Percentiles rank a stretch among this genome's conserved stretches.
Conservation (phyloP, 2,329 filamentous ascomycete species). For the Thelonectria blattea region DNA sequence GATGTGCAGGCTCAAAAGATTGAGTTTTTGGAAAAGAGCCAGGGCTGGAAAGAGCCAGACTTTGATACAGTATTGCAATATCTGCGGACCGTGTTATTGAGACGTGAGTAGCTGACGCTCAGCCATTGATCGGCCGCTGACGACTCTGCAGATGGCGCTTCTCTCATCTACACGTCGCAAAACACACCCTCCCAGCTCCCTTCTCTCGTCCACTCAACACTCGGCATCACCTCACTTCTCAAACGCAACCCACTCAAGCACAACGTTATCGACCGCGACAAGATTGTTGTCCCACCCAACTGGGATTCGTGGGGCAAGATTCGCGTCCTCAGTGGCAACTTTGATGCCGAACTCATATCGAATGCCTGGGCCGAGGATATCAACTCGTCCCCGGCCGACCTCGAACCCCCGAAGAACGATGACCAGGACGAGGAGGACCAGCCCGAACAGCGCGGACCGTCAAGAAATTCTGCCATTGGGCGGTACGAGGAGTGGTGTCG, state of each 20-base stretch:
- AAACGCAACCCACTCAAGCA: constrained; percentile 82
- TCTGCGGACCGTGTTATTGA: constrained; percentile 85
- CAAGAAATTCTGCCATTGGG: constrained; percentile 66
- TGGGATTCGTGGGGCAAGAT: constrained; percentile 99
- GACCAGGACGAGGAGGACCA: constrained; percentile 32
- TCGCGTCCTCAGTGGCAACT: constrained; percentile 85
- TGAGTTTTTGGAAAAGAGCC: constrained; percentile 85
- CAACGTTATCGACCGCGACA: constrained; percentile 92
- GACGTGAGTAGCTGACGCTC: constrained; percentile 62
- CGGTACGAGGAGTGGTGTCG: constrained; percentile 82
- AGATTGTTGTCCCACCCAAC: constrained; percentile 92
- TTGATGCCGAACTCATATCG: constrained; percentile 87
- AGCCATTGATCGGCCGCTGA: constrained; percentile 25
- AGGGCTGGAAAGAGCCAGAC: constrained; percentile 93
- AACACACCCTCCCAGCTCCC: constrained; percentile 79
- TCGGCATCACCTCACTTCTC: constrained; percentile 84
- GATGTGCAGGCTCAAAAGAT: constrained; percentile 77
- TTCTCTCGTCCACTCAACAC: constrained; percentile 80
- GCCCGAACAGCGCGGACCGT: constrained; percentile 24
- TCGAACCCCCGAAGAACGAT: constrained; percentile 36
- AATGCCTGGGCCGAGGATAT: constrained; percentile 87
- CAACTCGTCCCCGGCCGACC: constrained; percentile 55
- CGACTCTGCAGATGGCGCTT: constrained; percentile 71
- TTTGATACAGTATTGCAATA: constrained; percentile 97
- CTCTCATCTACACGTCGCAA: constrained; percentile 83